Percentiles rank a stretch among this genome's conserved stretches.
These are phyloP conservation scores for Hypoxylon sp. DNA, from an alignment of 2,329 filamentous ascomycete species.

Conservation along the genomic window DNA sequence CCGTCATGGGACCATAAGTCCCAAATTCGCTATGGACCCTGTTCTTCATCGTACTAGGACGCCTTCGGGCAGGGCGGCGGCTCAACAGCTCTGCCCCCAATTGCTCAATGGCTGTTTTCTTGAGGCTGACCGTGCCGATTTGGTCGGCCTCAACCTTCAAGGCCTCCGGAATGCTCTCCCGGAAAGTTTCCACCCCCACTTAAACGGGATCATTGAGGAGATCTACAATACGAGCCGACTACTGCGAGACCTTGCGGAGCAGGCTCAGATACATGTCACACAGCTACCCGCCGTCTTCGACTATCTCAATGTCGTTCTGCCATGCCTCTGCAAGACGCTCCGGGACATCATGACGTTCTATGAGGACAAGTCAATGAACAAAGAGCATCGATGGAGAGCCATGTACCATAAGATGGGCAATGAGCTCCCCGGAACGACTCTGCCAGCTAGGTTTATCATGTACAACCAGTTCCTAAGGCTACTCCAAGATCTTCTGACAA, in stretches of 20 bases:
- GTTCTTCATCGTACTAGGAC: slow-evolving; percentile 41
- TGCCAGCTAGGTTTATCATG: slow-evolving; percentile 68
- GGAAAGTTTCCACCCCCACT: slow-evolving; percentile 62
- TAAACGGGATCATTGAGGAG: slow-evolving; percentile 65
- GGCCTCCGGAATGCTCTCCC: slow-evolving; percentile 63
- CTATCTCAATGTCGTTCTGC: slow-evolving; percentile 70
- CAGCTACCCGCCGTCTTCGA: slow-evolving; percentile 67
- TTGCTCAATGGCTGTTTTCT: slow-evolving; percentile 68
- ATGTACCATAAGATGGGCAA: slow-evolving; percentile 71
- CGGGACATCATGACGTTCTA: slow-evolving; percentile 68
- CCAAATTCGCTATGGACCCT: slow-evolving; percentile 45
- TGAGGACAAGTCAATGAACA: slow-evolving; percentile 64
- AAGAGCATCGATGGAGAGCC: slow-evolving; percentile 68
- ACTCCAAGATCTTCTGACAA: slow-evolving; percentile 66
- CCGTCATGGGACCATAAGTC: slow-evolving; percentile 45
- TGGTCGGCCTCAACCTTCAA: slow-evolving; percentile 64
- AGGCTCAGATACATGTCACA: slow-evolving; percentile 65
- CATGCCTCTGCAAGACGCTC: slow-evolving; percentile 68
- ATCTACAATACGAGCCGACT: slow-evolving; percentile 61
- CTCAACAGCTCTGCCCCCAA: slow-evolving; percentile 51
- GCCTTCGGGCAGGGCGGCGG: slow-evolving; percentile 34
- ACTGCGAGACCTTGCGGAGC: slow-evolving; percentile 69
- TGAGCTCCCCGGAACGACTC: slow-evolving; percentile 65
- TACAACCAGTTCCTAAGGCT: slow-evolving; percentile 69
- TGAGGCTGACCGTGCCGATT: slow-evolving; percentile 68